These are phyloP conservation scores for Sclerotinia glacialis DNA, from an alignment of 2,329 filamentous ascomycete species.

Conservation along the genomic window DNA sequence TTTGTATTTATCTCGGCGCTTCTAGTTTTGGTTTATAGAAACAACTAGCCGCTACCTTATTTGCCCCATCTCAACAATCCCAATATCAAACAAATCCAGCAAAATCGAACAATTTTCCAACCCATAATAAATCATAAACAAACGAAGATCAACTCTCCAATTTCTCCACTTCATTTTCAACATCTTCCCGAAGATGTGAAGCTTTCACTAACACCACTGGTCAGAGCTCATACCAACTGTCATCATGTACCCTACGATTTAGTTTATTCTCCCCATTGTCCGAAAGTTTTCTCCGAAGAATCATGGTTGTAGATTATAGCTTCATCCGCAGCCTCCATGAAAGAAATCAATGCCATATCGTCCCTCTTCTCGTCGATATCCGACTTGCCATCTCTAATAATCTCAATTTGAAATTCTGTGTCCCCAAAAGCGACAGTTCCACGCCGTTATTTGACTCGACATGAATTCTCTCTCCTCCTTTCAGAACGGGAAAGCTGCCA, in stretches of 20 bases:
- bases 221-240: not conserved
- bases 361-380: no score
- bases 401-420: not conserved
- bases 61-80: not conserved
- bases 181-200: not conserved
- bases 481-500: not conserved
- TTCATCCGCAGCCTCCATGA: not conserved
- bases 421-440: not conserved
- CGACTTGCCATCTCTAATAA: not conserved
- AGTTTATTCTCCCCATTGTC: not conserved
- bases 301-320: not conserved
- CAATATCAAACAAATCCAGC: not conserved
- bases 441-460: not conserved
- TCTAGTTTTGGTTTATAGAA: not conserved
- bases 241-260: not conserved
- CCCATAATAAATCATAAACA: not conserved
- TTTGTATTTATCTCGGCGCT: not conserved
- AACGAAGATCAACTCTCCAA: not conserved
- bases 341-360: no score
- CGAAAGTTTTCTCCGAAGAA: no score
- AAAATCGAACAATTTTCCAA: not conserved
- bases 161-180: not conserved
- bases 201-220: not conserved
- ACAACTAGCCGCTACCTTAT: no score
- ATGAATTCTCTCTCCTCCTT: not conserved